A percentile compares a stretch with the other conserved stretches of the same genome.
phyloP scores from a whole-genome alignment of 148 eudicot genomes.

The Chenopodium album region DNA sequence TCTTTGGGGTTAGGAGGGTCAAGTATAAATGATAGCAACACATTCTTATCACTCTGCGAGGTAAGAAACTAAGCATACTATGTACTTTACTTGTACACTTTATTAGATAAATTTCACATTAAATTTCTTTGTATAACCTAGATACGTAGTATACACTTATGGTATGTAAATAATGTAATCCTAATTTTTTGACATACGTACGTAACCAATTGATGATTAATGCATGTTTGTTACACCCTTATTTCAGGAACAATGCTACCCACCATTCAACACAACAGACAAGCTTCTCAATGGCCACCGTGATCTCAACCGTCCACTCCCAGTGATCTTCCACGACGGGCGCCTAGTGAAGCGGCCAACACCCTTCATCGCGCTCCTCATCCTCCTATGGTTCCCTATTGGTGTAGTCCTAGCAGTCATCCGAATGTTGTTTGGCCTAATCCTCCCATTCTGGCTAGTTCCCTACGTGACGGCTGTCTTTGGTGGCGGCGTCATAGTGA shows the following conservation, averaged over 20 bases:
- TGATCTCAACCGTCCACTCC: conserved; percentile 50
- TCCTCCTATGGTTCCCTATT: conserved; percentile 76
- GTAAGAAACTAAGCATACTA: conserved; percentile 27
- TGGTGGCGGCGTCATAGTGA: conserved; percentile 63
- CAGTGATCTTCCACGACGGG: conserved; percentile 97
- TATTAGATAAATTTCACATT: too few species aligned
- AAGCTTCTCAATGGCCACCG: conserved; percentile 25
- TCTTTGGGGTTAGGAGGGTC: conserved; percentile 56
- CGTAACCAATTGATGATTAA: neutral
- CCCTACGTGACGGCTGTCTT: conserved; percentile 49
- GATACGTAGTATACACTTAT: too few species aligned
- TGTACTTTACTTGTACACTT: too few species aligned
- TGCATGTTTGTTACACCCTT: too few species aligned
- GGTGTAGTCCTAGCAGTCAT: conserved; percentile 59
- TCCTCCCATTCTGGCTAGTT: conserved; percentile 63
- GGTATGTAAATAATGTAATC: too few species aligned
- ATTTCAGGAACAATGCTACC: conserved; percentile 42
- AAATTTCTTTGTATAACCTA: too few species aligned
- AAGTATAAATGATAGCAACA: conserved; percentile 4
- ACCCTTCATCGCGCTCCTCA: conserved; percentile 56
- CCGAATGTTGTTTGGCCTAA: conserved; percentile 50
- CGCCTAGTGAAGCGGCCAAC: conserved; percentile 79
- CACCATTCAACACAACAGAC: conserved; percentile 39
- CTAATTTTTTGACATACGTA: too few species aligned
- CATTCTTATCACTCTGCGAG: conserved; percentile 60